Conservation (phyloP, 1,284 basidiomycete genomes). For the Schizophyllum amplum region DNA sequence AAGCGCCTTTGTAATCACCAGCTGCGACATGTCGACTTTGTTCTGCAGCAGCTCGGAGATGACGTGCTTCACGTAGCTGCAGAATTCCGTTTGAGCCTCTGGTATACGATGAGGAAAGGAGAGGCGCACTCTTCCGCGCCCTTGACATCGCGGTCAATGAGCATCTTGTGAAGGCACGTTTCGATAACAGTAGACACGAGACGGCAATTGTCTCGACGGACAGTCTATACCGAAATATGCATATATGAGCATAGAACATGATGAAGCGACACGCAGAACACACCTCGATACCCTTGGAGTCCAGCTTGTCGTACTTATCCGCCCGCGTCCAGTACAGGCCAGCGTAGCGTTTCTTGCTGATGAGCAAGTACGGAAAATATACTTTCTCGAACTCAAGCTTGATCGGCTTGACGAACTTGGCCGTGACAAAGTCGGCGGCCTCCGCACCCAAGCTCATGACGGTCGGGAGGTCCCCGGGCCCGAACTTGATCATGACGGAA, state of each 20-base stretch:
- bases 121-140: conserved; percentile 78
- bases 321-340: conserved; percentile 92
- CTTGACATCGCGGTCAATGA: conserved; percentile 89
- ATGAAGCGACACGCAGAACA: no score
- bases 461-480: conserved; percentile 73
- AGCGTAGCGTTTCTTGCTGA: conserved; percentile 96
- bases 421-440: conserved; percentile 89
- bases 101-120: conserved; percentile 1
- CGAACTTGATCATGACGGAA: conserved; percentile 96
- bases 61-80: conserved; percentile 84
- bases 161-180: conserved; percentile 93
- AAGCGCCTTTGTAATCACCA: conserved; percentile 95
- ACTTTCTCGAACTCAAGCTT: conserved; percentile 98
- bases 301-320: conserved; percentile 97
- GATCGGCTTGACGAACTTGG: conserved; percentile 89
- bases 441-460: conserved; percentile 71
- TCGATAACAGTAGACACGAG: conserved; percentile 94
- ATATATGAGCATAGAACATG: no score
- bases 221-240: no score
- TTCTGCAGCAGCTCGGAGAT: conserved; percentile 93
- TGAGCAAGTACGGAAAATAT: conserved; percentile 93
- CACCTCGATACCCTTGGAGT: conserved; percentile 96
- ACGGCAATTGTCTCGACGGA: conserved; percentile 92
- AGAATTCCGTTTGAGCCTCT: conserved; percentile 6
- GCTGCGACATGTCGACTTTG: conserved; percentile 94